These are phyloP conservation scores for Wickerhamiella dianesei DNA, from an alignment of 805 yeast genomes.

Conservation along the genomic window DNA sequence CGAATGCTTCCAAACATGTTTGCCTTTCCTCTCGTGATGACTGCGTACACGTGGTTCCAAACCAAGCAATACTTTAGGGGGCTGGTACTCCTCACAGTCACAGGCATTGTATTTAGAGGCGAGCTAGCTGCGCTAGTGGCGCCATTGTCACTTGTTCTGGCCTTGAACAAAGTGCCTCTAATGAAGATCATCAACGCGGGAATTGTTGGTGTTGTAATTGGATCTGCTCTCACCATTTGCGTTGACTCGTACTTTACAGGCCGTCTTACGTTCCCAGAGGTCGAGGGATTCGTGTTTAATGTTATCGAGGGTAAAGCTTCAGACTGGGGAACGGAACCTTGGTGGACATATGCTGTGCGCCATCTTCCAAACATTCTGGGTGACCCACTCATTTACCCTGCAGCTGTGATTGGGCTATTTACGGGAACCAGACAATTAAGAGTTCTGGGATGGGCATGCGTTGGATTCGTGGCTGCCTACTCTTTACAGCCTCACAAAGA, in stretches of 20 bases:
- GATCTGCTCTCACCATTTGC: slow-evolving; percentile 33
- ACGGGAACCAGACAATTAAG: slow-evolving; percentile 24
- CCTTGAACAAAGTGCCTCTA: slow-evolving; percentile 32
- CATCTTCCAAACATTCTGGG: slow-evolving; percentile 32
- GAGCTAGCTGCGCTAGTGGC: slow-evolving; percentile 53
- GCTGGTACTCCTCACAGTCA: slow-evolving; percentile 42
- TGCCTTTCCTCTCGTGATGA: slow-evolving; percentile 58
- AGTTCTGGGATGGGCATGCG: slow-evolving; percentile 37
- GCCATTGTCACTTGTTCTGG: slow-evolving; percentile 29
- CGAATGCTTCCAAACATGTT: slow-evolving; percentile 76
- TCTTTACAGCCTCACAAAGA: slow-evolving; percentile 87
- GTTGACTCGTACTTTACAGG: slow-evolving; percentile 75
- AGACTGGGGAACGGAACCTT: slow-evolving; percentile 80
- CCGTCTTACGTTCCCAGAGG: slow-evolving; percentile 51
- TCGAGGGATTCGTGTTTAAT: slow-evolving; percentile 59
- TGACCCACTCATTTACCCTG: slow-evolving; percentile 29
- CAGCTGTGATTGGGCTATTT: slow-evolving; percentile 25
- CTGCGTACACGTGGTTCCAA: slow-evolving; percentile 39
- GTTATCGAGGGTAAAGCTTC: slow-evolving; percentile 59
- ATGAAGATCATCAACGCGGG: slow-evolving; percentile 25
- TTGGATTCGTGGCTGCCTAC: slow-evolving; percentile 45
- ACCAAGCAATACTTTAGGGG: slow-evolving; percentile 36
- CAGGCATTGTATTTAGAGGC: slow-evolving; percentile 55
- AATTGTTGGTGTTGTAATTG: slow-evolving; percentile 38
- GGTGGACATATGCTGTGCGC: slow-evolving; percentile 46